Evolutionary conservation across 306 rosid genomes (phyloP), one percentile per base, ranked within the genome.

Genomic region (Cercis canadensis): DNA sequence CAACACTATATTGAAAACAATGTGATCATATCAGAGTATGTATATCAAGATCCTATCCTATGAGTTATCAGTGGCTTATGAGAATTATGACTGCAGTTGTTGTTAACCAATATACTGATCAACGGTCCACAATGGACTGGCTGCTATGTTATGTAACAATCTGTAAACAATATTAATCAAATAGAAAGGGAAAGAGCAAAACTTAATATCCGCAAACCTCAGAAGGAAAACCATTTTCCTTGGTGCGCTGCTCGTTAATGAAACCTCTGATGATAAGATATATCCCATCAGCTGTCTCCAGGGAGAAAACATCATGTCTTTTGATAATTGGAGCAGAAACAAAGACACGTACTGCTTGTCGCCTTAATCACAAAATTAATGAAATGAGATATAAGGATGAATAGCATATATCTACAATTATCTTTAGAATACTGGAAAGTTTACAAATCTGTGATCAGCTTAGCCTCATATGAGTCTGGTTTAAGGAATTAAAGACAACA

Each of bases 221-320:
- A 11, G 64, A 16, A 8, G 88, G 18, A 58, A 92, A 88, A 55
- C 91, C 98, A 61, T 82, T 90, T 14, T 78, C 85, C 4, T 31
- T 14, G 4, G 89, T 81, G 43, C 81, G 84, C 77, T 31, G 61
- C 72, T 81, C 73, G 82, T 92, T 85, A 13, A 92, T 70, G 74
- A 80, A 64, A 31, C 98, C 89, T 8, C 13, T 57, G 19, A 89
- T 31, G 24, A 81, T 4, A 65, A 92, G 19, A 54, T 44, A 73
- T 14, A 75, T 43, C 36, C 87, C 95, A 78, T 92, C 98, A 1
- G 69, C 83, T 0, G 96, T 92, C 90, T 84, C 90, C 6, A 89
- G 69, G 12, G 87, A 84, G 75, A 77, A 75, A 36, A 70, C 16
- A 67, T 87, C 92, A 44, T 77, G 59, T 55, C 87, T 81, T 75